Evolutionary conservation across 2,329 filamentous ascomycete species (phyloP).

Genomic region (Epichloe baconii): DNA sequence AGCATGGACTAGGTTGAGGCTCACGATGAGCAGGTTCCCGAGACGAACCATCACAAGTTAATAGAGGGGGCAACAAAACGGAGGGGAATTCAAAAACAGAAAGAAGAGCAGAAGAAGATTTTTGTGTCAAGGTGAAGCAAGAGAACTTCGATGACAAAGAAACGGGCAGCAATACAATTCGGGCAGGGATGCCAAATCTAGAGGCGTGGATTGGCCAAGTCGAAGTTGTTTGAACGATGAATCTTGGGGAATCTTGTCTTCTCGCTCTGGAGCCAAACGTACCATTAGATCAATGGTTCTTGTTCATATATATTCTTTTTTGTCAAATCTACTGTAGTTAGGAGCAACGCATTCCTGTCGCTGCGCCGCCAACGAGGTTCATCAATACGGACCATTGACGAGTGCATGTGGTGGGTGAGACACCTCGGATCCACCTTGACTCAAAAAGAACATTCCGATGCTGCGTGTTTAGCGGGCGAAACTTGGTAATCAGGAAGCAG

Average conservation of each 20-base stretch:
- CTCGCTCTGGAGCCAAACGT: too few species aligned
- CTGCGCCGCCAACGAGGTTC: slow-evolving; percentile 1
- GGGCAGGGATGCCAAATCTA: too few species aligned
- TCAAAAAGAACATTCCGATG: background rate
- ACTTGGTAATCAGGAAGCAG: too few species aligned
- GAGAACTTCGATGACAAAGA: background rate
- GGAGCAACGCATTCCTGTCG: slow-evolving; percentile 23
- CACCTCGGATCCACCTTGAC: background rate
- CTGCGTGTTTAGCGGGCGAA: too few species aligned
- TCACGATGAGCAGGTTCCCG: slow-evolving; percentile 5
- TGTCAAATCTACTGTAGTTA: slow-evolving; percentile 8
- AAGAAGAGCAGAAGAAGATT: background rate
- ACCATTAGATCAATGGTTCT: background rate
- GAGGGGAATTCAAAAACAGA: background rate
- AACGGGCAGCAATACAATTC: background rate
- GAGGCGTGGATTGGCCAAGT: too few species aligned
- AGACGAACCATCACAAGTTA: slow-evolving; percentile 9
- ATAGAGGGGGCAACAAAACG: background rate
- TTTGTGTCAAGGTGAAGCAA: background rate
- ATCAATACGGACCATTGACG: background rate
- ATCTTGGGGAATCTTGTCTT: background rate
- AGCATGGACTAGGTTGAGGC: slow-evolving; percentile 4
- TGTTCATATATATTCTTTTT: background rate
- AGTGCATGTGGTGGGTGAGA: too few species aligned
- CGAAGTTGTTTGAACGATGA: too few species aligned